A percentile compares a stretch with the other conserved stretches of the same genome.
Evolutionary conservation across 305 asterid genomes (phyloP).

Genomic region (Plantago coronopus): DNA sequence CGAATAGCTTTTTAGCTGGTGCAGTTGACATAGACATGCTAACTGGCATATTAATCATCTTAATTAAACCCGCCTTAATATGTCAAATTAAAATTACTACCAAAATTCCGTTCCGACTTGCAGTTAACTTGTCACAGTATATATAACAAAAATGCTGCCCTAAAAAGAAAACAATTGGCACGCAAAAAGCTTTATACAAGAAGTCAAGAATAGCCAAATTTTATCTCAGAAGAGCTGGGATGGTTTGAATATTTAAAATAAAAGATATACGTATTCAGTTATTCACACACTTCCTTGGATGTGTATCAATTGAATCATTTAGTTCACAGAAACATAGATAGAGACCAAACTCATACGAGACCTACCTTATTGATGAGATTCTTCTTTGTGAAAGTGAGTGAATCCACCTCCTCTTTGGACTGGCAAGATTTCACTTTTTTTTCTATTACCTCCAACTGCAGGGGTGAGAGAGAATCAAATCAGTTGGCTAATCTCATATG

Average conservation of each 20-base stretch:
- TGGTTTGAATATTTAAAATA: no score
- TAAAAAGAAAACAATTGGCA: not conserved
- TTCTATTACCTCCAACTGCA: constrained; percentile 72
- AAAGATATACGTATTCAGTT: no score
- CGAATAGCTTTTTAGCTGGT: constrained; percentile 15
- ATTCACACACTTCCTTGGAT: not conserved
- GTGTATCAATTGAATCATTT: not conserved
- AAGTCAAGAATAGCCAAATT: not conserved
- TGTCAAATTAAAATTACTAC: not conserved
- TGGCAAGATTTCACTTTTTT: constrained; percentile 56
- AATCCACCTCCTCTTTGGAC: constrained; percentile 80
- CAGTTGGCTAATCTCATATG: not conserved
- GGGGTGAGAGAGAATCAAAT: constrained; percentile 10
- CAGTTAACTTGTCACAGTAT: not conserved
- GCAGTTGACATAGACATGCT: constrained; percentile 16
- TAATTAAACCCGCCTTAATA: not conserved
- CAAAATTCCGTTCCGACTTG: not conserved
- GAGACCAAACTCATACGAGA: not conserved
- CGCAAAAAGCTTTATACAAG: not conserved
- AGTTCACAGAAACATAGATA: constrained; percentile 8
- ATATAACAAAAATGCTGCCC: not conserved
- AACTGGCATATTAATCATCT: constrained; percentile 9
- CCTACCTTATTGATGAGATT: constrained; percentile 76
- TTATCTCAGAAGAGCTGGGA: not conserved
- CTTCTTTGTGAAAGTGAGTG: constrained; percentile 73